These are phyloP conservation scores for Claviceps arundinis DNA, from an alignment of 2,329 filamentous ascomycete genomes.

Conservation along the genomic window DNA sequence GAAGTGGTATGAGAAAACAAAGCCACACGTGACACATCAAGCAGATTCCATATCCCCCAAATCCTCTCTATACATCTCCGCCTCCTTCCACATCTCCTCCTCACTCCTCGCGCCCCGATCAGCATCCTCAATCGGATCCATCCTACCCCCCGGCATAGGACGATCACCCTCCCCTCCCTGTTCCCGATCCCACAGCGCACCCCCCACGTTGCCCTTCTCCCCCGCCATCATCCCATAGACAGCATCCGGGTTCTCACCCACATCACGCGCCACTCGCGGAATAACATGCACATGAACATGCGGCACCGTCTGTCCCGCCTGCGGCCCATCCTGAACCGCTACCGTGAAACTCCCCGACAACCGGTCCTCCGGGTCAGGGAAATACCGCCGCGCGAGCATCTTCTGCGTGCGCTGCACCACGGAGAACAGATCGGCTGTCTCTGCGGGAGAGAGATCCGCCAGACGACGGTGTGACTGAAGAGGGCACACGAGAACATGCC, in stretches of 20 bases:
- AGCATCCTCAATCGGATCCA: constrained; percentile 60
- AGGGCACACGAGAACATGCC: constrained; percentile 85
- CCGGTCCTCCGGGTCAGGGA: constrained; percentile 27
- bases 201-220: constrained; percentile 73
- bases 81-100: constrained; percentile 72
- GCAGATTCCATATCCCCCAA: constrained; percentile 20
- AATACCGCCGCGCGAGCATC: constrained; percentile 53
- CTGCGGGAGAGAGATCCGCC: constrained; percentile 55
- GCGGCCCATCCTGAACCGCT: constrained; percentile 82
- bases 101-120: constrained; percentile 51
- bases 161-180: constrained; percentile 11
- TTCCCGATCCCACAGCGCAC: constrained; percentile 45
- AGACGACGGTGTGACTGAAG: constrained; percentile 56
- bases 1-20: neutral
- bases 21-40: neutral
- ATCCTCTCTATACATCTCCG: constrained; percentile 46
- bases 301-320: constrained; percentile 84
- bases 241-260: constrained; percentile 39
- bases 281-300: constrained; percentile 93
- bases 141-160: constrained; percentile 39
- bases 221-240: constrained; percentile 75
- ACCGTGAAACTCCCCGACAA: constrained; percentile 69
- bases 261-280: constrained; percentile 48
- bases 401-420: constrained; percentile 71
- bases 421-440: constrained; percentile 73